Evolutionary conservation across 768 basidiomycete species (phyloP).

Genomic region (Cantharellus anzutake): DNA sequence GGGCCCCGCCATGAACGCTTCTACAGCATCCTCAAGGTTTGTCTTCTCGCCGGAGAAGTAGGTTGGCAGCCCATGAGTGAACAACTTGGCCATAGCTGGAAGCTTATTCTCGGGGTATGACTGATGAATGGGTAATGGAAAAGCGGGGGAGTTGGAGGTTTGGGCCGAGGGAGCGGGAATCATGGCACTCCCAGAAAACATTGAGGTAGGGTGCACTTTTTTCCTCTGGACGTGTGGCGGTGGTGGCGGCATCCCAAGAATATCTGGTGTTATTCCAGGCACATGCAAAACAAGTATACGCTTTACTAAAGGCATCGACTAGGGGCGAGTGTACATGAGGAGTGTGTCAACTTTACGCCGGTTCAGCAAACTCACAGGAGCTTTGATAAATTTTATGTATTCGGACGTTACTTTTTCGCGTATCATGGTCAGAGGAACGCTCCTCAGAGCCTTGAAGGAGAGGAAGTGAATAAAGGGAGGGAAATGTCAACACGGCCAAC

Average conservation of each 20-base stretch:
- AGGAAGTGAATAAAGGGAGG: not conserved
- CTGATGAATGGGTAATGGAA: constrained; percentile 15
- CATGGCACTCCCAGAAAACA: constrained; percentile 23
- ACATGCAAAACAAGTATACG: constrained; percentile 66
- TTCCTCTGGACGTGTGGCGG: constrained; percentile 28
- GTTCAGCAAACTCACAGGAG: not conserved
- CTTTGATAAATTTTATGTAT: not conserved
- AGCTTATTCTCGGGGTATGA: constrained; percentile 26
- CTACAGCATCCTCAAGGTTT: constrained; percentile 70
- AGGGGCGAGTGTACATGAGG: not conserved
- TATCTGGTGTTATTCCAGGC: constrained; percentile 58
- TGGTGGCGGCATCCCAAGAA: constrained; percentile 18
- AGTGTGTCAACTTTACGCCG: not conserved
- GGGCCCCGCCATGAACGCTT: constrained; percentile 64
- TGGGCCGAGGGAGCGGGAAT: constrained; percentile 36
- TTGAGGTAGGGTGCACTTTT: constrained; percentile 10
- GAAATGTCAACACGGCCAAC: not conserved
- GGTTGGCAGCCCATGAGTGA: constrained; percentile 87
- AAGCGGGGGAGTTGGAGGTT: constrained; percentile 34
- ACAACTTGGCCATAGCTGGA: constrained; percentile 45
- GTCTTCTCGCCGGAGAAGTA: constrained; percentile 78
- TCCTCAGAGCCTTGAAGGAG: not conserved
- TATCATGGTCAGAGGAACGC: not conserved
- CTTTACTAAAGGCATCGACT: constrained; percentile 26
- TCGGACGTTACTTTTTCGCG: not conserved